These are phyloP conservation scores for Hibiscus mutabilis DNA, from an alignment of 345 rosid genomes.

Conservation along the genomic window DNA sequence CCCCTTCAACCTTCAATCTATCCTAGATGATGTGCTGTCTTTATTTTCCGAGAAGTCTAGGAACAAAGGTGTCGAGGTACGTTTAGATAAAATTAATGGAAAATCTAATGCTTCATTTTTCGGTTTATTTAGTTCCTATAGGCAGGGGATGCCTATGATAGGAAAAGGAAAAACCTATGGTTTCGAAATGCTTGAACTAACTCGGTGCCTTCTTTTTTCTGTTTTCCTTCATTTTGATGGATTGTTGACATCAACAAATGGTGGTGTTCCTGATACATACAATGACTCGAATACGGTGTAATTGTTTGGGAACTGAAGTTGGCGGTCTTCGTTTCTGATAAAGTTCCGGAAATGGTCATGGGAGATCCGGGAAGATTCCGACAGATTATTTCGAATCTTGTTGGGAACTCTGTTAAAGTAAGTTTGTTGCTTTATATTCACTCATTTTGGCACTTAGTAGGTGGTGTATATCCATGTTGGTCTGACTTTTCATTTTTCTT, in stretches of 20 bases:
- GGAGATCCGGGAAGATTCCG: constrained; percentile 98
- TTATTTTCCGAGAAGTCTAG: constrained; percentile 92
- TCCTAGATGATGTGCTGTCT: constrained; percentile 94
- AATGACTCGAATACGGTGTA: background rate
- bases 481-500: background rate
- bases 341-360: constrained; percentile 73
- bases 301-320: constrained; percentile 48
- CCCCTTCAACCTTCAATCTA: constrained; percentile 66
- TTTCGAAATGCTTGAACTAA: constrained; percentile 6
- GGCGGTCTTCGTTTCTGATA: constrained; percentile 80
- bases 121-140: background rate
- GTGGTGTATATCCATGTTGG: background rate
- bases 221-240: constrained; percentile 1
- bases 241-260: constrained; percentile 5
- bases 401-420: constrained; percentile 95
- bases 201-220: background rate
- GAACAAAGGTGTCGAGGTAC: constrained; percentile 84
- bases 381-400: constrained; percentile 90
- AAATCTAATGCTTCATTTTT: background rate
- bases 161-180: background rate
- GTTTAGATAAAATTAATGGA: background rate
- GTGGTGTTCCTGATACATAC: background rate
- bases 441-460: background rate
- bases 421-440: constrained; percentile 20
- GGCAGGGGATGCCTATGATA: background rate